phyloP scores from a whole-genome alignment of 2,329 filamentous ascomycete species.

The Metarhizium robertsii region DNA sequence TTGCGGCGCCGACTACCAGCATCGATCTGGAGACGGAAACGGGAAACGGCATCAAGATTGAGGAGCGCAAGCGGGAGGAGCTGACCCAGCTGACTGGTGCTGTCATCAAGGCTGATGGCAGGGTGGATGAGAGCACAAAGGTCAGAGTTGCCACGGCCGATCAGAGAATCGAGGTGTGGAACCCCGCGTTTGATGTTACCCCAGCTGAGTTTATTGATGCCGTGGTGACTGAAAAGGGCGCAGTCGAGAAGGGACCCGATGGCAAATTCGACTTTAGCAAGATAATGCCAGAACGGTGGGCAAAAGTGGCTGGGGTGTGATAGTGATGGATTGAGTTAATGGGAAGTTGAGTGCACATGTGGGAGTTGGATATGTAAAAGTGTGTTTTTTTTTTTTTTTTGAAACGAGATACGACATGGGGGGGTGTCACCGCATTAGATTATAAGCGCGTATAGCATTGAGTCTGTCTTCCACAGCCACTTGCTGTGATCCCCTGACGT shows the following conservation, averaged over 20 bases:
- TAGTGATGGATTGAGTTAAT: background rate
- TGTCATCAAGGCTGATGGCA: slow-evolving; percentile 52
- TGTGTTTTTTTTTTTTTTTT: background rate
- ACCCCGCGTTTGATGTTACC: slow-evolving; percentile 94
- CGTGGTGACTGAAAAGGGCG: slow-evolving; percentile 86
- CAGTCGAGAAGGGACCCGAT: slow-evolving; percentile 64
- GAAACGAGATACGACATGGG: background rate
- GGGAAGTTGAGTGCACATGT: background rate
- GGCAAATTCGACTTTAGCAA: slow-evolving; percentile 59
- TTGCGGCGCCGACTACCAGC: slow-evolving; percentile 88
- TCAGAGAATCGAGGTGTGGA: slow-evolving; percentile 80
- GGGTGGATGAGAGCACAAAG: slow-evolving; percentile 51
- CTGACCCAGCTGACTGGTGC: slow-evolving; percentile 79
- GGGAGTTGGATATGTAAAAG: background rate
- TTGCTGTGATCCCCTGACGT: background rate
- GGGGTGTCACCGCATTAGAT: background rate
- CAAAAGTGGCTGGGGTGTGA: slow-evolving; percentile 14
- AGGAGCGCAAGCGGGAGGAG: slow-evolving; percentile 74
- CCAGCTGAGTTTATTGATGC: slow-evolving; percentile 83
- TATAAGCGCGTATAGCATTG: background rate
- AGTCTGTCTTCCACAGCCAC: background rate
- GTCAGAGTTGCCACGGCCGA: slow-evolving; percentile 73
- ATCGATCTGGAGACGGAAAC: slow-evolving; percentile 76
- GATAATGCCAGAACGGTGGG: slow-evolving; percentile 49
- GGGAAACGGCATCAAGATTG: slow-evolving; percentile 77